phyloP scores from a whole-genome alignment of 2,329 filamentous ascomycete genomes.

The Phyllosticta citriasiana region DNA sequence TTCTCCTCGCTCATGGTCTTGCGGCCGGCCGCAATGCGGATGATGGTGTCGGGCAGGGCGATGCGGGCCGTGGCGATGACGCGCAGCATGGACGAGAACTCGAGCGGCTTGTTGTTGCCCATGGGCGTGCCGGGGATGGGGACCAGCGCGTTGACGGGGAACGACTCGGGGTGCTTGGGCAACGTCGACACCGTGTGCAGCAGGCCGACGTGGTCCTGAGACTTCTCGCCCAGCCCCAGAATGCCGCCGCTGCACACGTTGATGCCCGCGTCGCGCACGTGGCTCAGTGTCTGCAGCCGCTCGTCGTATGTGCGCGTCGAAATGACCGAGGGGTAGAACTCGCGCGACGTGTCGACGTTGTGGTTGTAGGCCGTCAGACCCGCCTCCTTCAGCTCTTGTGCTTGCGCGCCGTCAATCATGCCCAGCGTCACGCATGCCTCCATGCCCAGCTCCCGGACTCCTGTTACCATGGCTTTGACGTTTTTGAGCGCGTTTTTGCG shows the following conservation, averaged over 20 bases:
- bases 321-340: conserved; percentile 81
- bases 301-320: conserved; percentile 82
- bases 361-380: conserved; percentile 90
- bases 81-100: conserved; percentile 68
- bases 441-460: conserved; percentile 73
- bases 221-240: conserved; percentile 69
- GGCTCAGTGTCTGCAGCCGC: conserved; percentile 64
- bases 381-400: conserved; percentile 70
- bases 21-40: conserved; percentile 74
- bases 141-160: conserved; percentile 84
- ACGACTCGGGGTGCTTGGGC: conserved; percentile 75
- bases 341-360: conserved; percentile 82
- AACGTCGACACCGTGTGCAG: conserved; percentile 74
- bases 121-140: conserved; percentile 85
- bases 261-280: conserved; percentile 78
- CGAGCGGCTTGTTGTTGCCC: conserved; percentile 59
- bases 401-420: conserved; percentile 78
- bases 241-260: conserved; percentile 89
- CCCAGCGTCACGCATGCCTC: conserved; percentile 89
- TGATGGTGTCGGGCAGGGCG: conserved; percentile 75
- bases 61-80: conserved; percentile 77
- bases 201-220: conserved; percentile 70
- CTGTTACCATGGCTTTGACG: conserved; percentile 76
- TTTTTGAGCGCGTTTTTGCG: conserved; percentile 75
- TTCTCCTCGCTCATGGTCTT: conserved; percentile 81